Evolutionary conservation across 441 rosid genomes (phyloP).

Genomic region (Bruguiera hainesii): DNA sequence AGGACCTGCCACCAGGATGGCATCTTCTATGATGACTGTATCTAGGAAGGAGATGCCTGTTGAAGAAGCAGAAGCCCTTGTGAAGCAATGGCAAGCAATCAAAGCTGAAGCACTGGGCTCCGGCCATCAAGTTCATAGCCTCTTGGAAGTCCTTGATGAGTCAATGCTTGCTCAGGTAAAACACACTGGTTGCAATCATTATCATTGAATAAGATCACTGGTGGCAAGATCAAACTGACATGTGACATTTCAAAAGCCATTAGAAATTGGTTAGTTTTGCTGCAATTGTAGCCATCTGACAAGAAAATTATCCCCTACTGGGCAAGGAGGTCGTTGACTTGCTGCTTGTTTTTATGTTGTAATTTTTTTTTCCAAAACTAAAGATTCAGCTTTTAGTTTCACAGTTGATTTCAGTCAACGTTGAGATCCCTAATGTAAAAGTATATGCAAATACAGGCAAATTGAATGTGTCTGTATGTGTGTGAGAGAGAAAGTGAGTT

Average conservation of each 20-base stretch:
- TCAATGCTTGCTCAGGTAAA: conserved; percentile 88
- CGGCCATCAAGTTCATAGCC: conserved; percentile 54
- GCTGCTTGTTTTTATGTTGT: too few relatives aligned
- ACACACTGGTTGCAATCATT: background rate
- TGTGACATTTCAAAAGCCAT: too few relatives aligned
- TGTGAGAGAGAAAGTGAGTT: too few relatives aligned
- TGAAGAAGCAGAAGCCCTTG: conserved; percentile 88
- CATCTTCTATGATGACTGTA: conserved; percentile 34
- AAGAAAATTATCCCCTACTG: too few relatives aligned
- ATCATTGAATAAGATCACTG: conserved; percentile 4
- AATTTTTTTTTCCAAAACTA: background rate
- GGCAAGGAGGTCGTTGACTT: too few relatives aligned
- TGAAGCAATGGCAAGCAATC: conserved; percentile 81
- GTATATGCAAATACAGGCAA: background rate
- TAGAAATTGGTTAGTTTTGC: too few relatives aligned
- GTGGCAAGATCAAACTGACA: too few relatives aligned
- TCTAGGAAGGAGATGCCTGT: conserved; percentile 60
- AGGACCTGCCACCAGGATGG: conserved; percentile 38
- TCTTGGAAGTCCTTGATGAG: conserved; percentile 74
- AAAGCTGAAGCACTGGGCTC: conserved; percentile 96
- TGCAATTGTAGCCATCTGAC: too few relatives aligned
- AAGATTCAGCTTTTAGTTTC: conserved; percentile 6
- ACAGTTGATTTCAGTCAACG: conserved; percentile 7
- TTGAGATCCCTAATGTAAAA: background rate
- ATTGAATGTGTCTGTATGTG: too few relatives aligned